Evolutionary conservation across 1,284 basidiomycete species (phyloP).

Genomic region (Cutaneotrichosporon sp.): DNA sequence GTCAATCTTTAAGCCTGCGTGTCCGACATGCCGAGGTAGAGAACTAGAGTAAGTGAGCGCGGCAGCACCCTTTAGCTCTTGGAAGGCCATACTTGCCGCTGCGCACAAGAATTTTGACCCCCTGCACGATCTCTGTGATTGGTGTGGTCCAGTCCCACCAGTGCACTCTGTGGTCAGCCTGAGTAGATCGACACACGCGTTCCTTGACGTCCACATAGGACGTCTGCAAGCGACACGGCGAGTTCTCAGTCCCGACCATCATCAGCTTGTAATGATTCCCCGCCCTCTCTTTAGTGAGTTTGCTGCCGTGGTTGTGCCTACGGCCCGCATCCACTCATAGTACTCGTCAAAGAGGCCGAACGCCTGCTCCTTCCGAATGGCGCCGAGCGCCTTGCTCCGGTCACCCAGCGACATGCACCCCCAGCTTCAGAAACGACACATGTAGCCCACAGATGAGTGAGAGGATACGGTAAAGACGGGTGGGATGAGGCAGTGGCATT

Average conservation of each 20-base stretch:
- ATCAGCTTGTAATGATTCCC: slow-evolving; percentile 42
- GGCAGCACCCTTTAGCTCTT: no score
- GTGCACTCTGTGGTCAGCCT: slow-evolving; percentile 29
- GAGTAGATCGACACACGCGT: not conserved
- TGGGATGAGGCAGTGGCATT: slow-evolving; percentile 9
- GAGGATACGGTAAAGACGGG: slow-evolving; percentile 50
- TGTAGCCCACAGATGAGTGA: slow-evolving; percentile 49
- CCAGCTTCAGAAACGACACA: slow-evolving; percentile 54
- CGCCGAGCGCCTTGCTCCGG: slow-evolving; percentile 43
- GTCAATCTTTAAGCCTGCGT: slow-evolving; percentile 54
- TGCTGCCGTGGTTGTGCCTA: not conserved
- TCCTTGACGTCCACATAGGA: slow-evolving; percentile 51
- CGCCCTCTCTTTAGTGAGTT: slow-evolving; percentile 7
- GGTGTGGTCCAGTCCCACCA: slow-evolving; percentile 50
- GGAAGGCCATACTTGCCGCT: slow-evolving; percentile 41
- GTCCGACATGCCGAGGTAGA: slow-evolving; percentile 51
- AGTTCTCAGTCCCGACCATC: slow-evolving; percentile 19
- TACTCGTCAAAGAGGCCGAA: slow-evolving; percentile 45
- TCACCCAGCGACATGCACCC: slow-evolving; percentile 54
- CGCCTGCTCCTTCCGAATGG: slow-evolving; percentile 21
- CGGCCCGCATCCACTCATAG: slow-evolving; percentile 14
- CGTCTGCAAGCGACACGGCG: slow-evolving; percentile 49
- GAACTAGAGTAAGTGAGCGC: slow-evolving; percentile 20
- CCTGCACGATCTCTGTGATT: slow-evolving; percentile 50
- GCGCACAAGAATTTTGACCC: slow-evolving; percentile 45